Evolutionary conservation across 2,329 filamentous ascomycete species (phyloP), one percentile per base, ranked within the genome.

Genomic region (Pseudocercospora ulei): DNA sequence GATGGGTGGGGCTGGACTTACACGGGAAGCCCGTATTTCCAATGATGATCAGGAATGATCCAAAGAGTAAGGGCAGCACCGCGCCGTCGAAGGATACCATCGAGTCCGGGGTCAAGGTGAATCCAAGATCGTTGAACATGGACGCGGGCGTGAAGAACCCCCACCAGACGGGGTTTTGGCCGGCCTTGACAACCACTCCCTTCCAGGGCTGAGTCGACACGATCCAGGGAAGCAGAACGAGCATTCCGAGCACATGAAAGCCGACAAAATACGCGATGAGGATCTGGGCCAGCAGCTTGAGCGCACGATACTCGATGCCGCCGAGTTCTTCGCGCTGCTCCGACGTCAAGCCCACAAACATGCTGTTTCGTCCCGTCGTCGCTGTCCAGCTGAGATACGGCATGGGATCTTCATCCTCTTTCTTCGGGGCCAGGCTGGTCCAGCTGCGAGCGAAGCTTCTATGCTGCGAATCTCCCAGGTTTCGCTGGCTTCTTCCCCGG

Each of bases 11-110:
- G n/a, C n/a, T n/a, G n/a, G n/a, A n/a, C n/a, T n/a, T n/a, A 55
- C 90, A 83, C 0, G 88, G 90, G 52, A 96, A 96, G 0, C 82
- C 90, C 0, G 88, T 96, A 56, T 96, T 96, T 39, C 88, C 88
- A 44, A 94, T 85, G 45, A 96, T 77, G 56, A 96, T 90, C 26
- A 96, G 72, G 52, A 93, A 93, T 4, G 77, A 76, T 63, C 86
- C 76, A 27, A 90, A 58, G 13, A 95, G 67, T 29, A 96, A 67
- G 0, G 81, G 77, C 52, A 84, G 81, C 4, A 81, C 68, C 1
- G 85, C 83, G 5, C 67, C 73, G 51, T 84, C 78, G 60, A 96
- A 96, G 0, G 84, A 88, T 26, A 77, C 72, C 86, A 98, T 95
- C 51, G 86, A 95, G 63, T 96, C 83, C 0, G 87, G 81, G 0